These are phyloP conservation scores for Citrus trifoliata DNA, from an alignment of 345 rosid species.

Conservation along the genomic window DNA sequence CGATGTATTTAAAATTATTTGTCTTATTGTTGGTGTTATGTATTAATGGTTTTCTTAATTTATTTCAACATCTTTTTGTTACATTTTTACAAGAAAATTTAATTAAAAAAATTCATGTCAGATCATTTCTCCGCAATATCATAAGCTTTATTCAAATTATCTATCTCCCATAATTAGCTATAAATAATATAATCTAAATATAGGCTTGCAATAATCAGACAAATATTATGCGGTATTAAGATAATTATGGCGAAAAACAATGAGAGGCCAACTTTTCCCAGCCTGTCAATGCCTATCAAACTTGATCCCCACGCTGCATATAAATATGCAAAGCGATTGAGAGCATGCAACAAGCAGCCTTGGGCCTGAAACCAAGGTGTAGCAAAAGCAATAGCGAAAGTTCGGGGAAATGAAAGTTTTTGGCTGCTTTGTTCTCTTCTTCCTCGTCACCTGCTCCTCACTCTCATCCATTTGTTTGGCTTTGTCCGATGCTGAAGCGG, in stretches of 20 bases:
- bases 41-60: too few relatives aligned
- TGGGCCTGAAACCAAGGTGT: slow-evolving; percentile 62
- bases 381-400: slow-evolving; percentile 25
- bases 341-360: slow-evolving; percentile 63
- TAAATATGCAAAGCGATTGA: not conserved
- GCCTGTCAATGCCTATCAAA: slow-evolving; percentile 22
- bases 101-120: too few relatives aligned
- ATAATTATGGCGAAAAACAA: not conserved
- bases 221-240: too few relatives aligned
- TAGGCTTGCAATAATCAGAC: too few relatives aligned
- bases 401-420: slow-evolving; percentile 25
- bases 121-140: too few relatives aligned
- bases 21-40: too few relatives aligned
- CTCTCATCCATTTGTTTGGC: slow-evolving; percentile 33
- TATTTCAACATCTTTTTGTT: too few relatives aligned
- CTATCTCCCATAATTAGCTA: too few relatives aligned
- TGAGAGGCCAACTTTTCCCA: not conserved
- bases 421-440: slow-evolving; percentile 51
- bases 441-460: slow-evolving; percentile 13
- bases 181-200: too few relatives aligned
- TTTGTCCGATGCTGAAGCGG: slow-evolving; percentile 48
- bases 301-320: not conserved
- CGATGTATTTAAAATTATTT: too few relatives aligned
- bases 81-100: too few relatives aligned
- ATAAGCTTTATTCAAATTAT: too few relatives aligned